Evolutionary conservation across 495 filamentous ascomycete species (phyloP), one percentile per base, ranked within the genome.

Genomic region (Niebla homalea): DNA sequence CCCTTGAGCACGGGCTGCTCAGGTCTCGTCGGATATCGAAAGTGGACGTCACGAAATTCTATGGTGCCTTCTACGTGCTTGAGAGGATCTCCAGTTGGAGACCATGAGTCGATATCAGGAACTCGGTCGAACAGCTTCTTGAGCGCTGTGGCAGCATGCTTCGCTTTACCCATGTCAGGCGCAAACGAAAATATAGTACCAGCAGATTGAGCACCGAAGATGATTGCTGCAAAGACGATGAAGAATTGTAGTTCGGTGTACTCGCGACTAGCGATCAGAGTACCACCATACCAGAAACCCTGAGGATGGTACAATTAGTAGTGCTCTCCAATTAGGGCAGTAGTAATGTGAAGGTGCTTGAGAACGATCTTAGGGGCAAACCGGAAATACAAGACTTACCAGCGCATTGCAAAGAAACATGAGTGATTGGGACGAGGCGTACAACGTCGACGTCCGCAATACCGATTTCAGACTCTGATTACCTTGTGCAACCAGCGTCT

Each of bases 241-340:
- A 94, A 95, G 71, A 93, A 94, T 46, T 84, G 80, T 58, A 86
- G 81, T 60, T 86, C 74, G 49, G 67, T 59, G 55, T 85, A 87
- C 62, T 94, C 83, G 25, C 62, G 55, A 29, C 73, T 72, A n/a
- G 74, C 77, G 38, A 95, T 82, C 36, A 92, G 71, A 2, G 74
- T 81, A 26, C 88, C 89, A 44, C 89, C 89, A 57, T 92, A 94
- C 87, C 87, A 94, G 68, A 94, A 95, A 1, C 83, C 88, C 29
- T 32, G 14, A 7, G 14, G 7, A 32, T 2, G 29, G 14, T 12
- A 32, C 14, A 32, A 11, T 32, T 12, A 32, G 29, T 32, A 32
- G 14, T 8, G 10, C 14, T 5, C 29, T 32, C 14, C 5, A 32
- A 32, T 0, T 12, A 32, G 2, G 0, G 10, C 29, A 0, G 4